Base-by-base conservation (phyloP, 495 filamentous ascomycete species). In the Xylaria nigripes region DNA sequence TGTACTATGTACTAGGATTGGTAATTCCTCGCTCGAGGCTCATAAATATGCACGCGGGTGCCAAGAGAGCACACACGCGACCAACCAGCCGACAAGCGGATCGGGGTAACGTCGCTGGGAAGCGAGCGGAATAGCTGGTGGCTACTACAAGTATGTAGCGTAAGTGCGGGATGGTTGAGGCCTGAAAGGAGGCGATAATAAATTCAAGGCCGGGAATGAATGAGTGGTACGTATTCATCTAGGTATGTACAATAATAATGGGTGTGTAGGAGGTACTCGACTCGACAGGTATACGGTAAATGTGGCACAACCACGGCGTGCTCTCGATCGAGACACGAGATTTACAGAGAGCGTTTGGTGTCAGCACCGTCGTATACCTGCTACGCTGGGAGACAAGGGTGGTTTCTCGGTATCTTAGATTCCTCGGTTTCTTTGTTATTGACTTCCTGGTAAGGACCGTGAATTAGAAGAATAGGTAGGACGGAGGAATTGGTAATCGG, bases 61-160 rank as follows among this genome's bases (percentile, higher is more conserved):
- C 52, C 45, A 55, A 55, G 45, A 44, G 19, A 43, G 45, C 27
- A 45, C 52, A 55, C 16, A 44, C 45, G 45, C 51, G 51, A 54
- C 32, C 21, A 27, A 29, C 51, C 30, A 34, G 40, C 23, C 5
- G 15, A 5, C 32, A 9, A 36, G 32, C 5, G 46, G 46, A 55
- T 49, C 48, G 53, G 53, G 24, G 52, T 55, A 55, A 55, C 52
- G 52, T 49, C 34, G 52, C 15, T 25, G 18, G 45, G 23, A 34
- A 10, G 10, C 36, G 34, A 45, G 24, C 38, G 45, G 34, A 9
- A 47, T 16, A 52, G 40, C 15, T 52, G 29, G 24, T 45, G 7
- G 36, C 23, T 24, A 36, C 19, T n/a, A n/a, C n/a, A n/a, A n/a
- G n/a, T n/a, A n/a, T n/a, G n/a, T n/a, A n/a, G n/a, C n/a, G n/a